phyloP scores from a whole-genome alignment of 192 early-diverging fungal species.

The Powellomyces hirtus region DNA sequence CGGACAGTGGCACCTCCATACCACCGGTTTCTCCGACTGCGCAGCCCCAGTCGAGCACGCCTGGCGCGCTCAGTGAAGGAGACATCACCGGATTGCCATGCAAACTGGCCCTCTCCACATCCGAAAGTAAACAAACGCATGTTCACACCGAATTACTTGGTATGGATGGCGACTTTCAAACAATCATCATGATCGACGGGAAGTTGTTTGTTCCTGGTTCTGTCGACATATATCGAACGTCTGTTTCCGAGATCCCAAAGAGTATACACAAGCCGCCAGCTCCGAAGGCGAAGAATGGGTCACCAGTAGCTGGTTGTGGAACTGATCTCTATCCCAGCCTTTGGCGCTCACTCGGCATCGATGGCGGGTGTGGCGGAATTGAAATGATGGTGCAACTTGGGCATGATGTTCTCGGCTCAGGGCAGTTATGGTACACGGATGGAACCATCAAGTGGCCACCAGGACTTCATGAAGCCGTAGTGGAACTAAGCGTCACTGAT shows the following conservation, averaged over 20 bases:
- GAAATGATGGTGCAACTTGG: conserved; percentile 54
- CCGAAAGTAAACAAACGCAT: conserved; percentile 22
- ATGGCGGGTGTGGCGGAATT: conserved; percentile 31
- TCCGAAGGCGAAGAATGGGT: too few species aligned
- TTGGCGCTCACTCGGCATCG: conserved; percentile 45
- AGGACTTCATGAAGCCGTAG: conserved; percentile 59
- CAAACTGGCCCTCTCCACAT: conserved; percentile 44
- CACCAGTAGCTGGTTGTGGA: too few species aligned
- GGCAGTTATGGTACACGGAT: conserved; percentile 32
- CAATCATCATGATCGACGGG: conserved; percentile 46
- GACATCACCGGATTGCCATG: conserved; percentile 61
- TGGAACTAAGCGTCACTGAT: conserved; percentile 61
- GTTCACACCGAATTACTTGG: conserved; percentile 1
- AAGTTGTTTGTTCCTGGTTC: conserved; percentile 82
- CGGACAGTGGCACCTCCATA: neutral
- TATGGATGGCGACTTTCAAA: conserved; percentile 40
- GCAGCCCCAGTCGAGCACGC: conserved; percentile 8
- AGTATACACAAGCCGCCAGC: too few species aligned
- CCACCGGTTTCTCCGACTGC: conserved; percentile 4
- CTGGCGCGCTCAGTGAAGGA: conserved; percentile 27
- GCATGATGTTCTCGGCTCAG: conserved; percentile 40
- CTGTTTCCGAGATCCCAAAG: too few species aligned
- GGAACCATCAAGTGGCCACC: conserved; percentile 40
- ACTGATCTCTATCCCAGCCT: conserved; percentile 13
- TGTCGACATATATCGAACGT: conserved; percentile 61